Evolutionary conservation across 176 grass and related monocot species (phyloP), one percentile per base, ranked within the genome.

Genomic region (Oropetium thomaeum): DNA sequence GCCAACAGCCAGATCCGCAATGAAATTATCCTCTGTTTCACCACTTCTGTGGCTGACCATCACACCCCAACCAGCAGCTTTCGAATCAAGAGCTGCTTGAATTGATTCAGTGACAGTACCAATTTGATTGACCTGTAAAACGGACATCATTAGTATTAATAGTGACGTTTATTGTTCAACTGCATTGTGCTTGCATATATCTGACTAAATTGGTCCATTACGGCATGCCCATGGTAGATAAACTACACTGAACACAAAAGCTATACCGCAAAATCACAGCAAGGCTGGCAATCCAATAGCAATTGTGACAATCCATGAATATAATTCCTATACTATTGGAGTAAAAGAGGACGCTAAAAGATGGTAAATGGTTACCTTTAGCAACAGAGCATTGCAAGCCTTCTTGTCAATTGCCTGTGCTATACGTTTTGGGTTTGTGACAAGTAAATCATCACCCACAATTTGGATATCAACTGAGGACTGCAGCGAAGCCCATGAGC

Each of bases 41-140:
- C 91, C 96, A 62, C 96, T 99, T 53, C 96, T 86, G 72, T 99
- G 96, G 68, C 96, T 99, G 65, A 99, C 96, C 96, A 99, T 95
- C 68, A 99, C 84, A 7, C 96, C 96, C 96, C 96, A 99, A 41
- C 91, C 96, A 85, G 91, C 96, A 76, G 79, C 82, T 73, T 95
- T 99, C 3, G 96, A 95, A 79, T 99, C 91, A 54, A 95, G 82
- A 63, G 96, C 96, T 32, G 91, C 89, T 84, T 99, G 88, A 37
- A 99, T 99, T 33, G 96, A 99, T 71, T 99, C 96, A 0, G 91
- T 90, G 55, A 90, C 76, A 7, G 89, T 90, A 39, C 96, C 91
- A 60, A 99, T 99, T 71, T 95, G 96, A 52, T 99, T 99, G 57
- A 99, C 96, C 96, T 99, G 69, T 13, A 84, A 82, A 85, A 78